Evolutionary conservation across 1,284 basidiomycete species (phyloP), one percentile per base, ranked within the genome.

Genomic region (Ustilago curta): DNA sequence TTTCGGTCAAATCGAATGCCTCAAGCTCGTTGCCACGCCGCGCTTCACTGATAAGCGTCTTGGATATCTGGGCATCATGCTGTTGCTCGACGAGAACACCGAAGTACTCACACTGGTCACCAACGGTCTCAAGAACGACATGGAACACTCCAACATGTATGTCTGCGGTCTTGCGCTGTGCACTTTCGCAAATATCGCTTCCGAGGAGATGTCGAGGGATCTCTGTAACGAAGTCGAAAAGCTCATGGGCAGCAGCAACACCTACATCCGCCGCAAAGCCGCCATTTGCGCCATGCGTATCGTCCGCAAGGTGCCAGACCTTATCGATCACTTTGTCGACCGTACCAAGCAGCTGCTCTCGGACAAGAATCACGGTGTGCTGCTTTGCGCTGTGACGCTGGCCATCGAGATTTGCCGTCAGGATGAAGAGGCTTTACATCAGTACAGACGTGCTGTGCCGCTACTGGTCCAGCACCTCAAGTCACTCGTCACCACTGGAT

Each of bases 91-190:
- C 83, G 97, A 99, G 88, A 98, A 94, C 81, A 95, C 97, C 83
- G 96, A 99, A 86, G 96, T 99, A 0, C 88, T 99, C 75, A 99
- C 94, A 2, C 88, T 99, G 40, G 96, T 99, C 54, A 99, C 97
- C 29, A 99, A 99, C 85, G 97, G 95, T 31, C 87, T 99, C 79
- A 99, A 99, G 87, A 99, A 99, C 86, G 97, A 99, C 87, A 95
- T 99, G 94, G 98, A 99, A 86, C 95, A 98, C 87, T 92, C 95
- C 12, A 99, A 98, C 87, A 97, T 97, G 93, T 99, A 97, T 85
- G 93, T 94, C 9, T 97, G 99, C 42, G 97, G 97, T 19, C 89
- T 99, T 55, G 96, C 95, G 1, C 89, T 99, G 44, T 98, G 95
- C 84, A 99, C 97, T 0, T 99, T 99, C 85, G 97, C 96, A 72